phyloP scores from a whole-genome alignment of 2,329 filamentous ascomycete species.

The Monascus ruber region DNA sequence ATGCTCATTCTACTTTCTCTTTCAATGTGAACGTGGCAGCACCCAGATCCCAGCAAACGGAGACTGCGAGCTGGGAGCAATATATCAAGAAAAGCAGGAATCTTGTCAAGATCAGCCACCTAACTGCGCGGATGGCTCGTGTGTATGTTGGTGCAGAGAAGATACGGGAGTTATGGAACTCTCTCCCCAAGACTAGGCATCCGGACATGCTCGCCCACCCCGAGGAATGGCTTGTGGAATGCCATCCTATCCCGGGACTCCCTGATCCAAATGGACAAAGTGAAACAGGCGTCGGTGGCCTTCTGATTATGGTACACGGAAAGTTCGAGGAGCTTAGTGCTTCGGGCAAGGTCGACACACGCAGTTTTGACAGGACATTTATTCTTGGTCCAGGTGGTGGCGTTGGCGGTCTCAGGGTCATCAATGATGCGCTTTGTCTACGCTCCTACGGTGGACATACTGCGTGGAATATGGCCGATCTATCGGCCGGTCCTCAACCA shows the following conservation, averaged over 20 bases:
- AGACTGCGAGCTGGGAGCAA: slow-evolving; percentile 48
- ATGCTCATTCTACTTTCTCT: slow-evolving; percentile 63
- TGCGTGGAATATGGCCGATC: slow-evolving; percentile 37
- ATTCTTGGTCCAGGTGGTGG: slow-evolving; percentile 63
- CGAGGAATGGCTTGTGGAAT: slow-evolving; percentile 72
- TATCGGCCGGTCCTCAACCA: slow-evolving; percentile 5
- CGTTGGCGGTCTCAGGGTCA: slow-evolving; percentile 56
- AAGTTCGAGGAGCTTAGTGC: slow-evolving; percentile 66
- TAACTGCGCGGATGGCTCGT: slow-evolving; percentile 52
- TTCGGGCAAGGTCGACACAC: slow-evolving; percentile 44
- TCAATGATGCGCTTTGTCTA: slow-evolving; percentile 68
- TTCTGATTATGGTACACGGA: slow-evolving; percentile 69
- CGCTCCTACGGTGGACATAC: slow-evolving; percentile 52
- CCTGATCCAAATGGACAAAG: slow-evolving; percentile 56
- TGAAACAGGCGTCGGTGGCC: slow-evolving; percentile 58
- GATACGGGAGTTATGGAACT: slow-evolving; percentile 58
- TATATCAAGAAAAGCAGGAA: slow-evolving; percentile 75
- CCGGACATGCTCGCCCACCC: slow-evolving; percentile 56
- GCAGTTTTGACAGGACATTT: slow-evolving; percentile 75
- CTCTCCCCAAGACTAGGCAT: slow-evolving; percentile 62
- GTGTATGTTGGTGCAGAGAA: slow-evolving; percentile 52
- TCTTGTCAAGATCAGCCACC: slow-evolving; percentile 55
- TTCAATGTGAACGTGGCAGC: slow-evolving; percentile 57
- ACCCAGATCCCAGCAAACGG: slow-evolving; percentile 41
- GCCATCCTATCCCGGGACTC: slow-evolving; percentile 60